phyloP scores from a whole-genome alignment of 2,329 filamentous ascomycete genomes.

The Phialophora macrospora region DNA sequence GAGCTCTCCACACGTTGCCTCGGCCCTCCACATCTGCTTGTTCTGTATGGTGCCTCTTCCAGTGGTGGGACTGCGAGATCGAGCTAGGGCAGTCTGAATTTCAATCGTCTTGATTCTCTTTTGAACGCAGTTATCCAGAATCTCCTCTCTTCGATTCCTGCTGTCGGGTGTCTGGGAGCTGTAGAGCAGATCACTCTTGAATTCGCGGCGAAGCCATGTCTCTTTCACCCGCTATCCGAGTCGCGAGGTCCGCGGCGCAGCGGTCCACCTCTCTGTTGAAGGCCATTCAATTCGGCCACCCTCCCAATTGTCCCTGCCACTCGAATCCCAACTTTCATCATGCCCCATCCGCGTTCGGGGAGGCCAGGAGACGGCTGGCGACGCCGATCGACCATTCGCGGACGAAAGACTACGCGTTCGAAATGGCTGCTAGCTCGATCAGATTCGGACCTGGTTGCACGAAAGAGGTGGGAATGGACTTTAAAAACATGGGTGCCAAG shows the following conservation, averaged over 20 bases:
- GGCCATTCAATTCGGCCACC: conserved; percentile 89
- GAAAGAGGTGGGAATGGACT: conserved; percentile 97
- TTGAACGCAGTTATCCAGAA: not conserved
- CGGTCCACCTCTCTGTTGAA: conserved; percentile 68
- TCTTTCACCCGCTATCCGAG: conserved; percentile 51
- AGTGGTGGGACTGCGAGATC: conserved; percentile 1
- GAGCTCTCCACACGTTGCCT: conserved; percentile 26
- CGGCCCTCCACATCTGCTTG: conserved; percentile 15
- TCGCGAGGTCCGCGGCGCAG: conserved; percentile 54
- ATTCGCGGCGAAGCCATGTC: conserved; percentile 24
- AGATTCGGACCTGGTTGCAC: conserved; percentile 92
- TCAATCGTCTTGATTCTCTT: not conserved
- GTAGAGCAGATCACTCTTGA: not conserved
- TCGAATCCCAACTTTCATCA: conserved; percentile 79
- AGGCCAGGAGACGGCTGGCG: conserved; percentile 68
- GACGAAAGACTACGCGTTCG: conserved; percentile 96
- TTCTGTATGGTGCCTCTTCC: not conserved
- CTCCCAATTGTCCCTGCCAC: conserved; percentile 88
- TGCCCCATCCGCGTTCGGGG: conserved; percentile 54
- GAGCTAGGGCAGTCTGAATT: not conserved
- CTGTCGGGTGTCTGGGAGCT: not conserved
- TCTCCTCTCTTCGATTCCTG: not conserved
- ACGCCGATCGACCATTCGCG: conserved; percentile 73
- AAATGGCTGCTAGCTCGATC: conserved; percentile 95
- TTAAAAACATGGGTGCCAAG: conserved; percentile 85